Evolutionary conservation across 257 asterid species (phyloP), one percentile per base, ranked within the genome.

Genomic region (Solanum etuberosum): DNA sequence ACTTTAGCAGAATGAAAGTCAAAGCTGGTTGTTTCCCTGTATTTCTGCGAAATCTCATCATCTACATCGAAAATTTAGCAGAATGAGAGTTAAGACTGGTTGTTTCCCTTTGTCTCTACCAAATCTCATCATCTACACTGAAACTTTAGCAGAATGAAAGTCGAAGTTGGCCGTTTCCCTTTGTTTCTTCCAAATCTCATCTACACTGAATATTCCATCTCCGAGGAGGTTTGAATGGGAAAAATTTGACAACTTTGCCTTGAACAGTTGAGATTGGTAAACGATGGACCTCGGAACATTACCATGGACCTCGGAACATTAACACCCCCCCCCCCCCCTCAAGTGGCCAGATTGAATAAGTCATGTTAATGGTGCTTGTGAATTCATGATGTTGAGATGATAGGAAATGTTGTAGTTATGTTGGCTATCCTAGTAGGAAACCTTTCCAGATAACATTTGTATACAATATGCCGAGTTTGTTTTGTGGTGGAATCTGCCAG

Each of bases 141-240:
- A 15, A 48, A 46, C 59, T 46, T 92, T 94, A 0, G 96, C 88
- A 0, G 98, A 93, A 87, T 96, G 98, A 85, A 96, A 96, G 54
- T 95, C 98, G 35, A 96, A 89, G 87, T 98, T 94, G 23, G 98
- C 5, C 5, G 20, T 46, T 46, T 46, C 20, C 57, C 20, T 46
- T 96, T 1, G 99, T 46, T 83, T 34, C 85, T 89, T 93, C 99
- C 99, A 96, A 5, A 86, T 91, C 25, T 87, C 92, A 42, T 95
- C 99, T 3, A 98, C 99, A 76, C 89, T 92, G 93, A 95, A 96
- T 15, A 96, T 96, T 1, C 98, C 99, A 67, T 93, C 94, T n/a
- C 98, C 98, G 6, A 95, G 92, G 5, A 96, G 94, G 80, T 96
- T 87, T 86, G 0, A 95, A 95, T 3, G 97, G 0, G 98, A 98